Percentiles rank a stretch among this genome's conserved stretches.
phyloP scores from a whole-genome alignment of 2,329 filamentous ascomycete genomes.

The Parastagonospora avenae region DNA sequence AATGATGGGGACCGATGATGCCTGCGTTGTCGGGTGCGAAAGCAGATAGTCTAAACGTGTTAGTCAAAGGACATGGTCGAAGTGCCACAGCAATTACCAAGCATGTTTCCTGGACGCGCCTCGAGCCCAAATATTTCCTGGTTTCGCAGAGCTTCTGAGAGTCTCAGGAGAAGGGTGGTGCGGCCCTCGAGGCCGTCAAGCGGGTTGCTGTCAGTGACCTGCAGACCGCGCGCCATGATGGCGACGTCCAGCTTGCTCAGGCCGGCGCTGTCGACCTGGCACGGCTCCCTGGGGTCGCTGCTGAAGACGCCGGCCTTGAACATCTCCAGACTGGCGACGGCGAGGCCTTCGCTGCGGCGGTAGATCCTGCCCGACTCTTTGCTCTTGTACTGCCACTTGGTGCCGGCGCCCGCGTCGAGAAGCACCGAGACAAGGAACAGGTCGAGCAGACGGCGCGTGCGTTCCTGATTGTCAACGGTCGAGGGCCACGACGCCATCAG shows the following conservation, averaged over 20 bases:
- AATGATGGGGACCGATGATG: slow-evolving; percentile 85
- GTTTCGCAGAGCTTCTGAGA: slow-evolving; percentile 78
- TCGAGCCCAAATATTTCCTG: slow-evolving; percentile 82
- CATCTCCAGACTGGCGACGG: slow-evolving; percentile 81
- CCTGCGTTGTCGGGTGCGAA: slow-evolving; percentile 86
- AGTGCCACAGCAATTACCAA: slow-evolving; percentile 64
- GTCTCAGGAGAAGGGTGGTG: slow-evolving; percentile 74
- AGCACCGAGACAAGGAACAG: slow-evolving; percentile 81
- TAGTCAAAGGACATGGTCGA: slow-evolving; percentile 4
- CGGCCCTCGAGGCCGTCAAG: slow-evolving; percentile 86
- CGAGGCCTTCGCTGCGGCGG: slow-evolving; percentile 84
- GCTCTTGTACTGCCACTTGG: slow-evolving; percentile 90
- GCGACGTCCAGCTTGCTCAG: slow-evolving; percentile 76
- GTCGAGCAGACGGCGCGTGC: slow-evolving; percentile 75
- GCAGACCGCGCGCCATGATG: slow-evolving; percentile 78
- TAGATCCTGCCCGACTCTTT: slow-evolving; percentile 84
- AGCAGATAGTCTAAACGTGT: slow-evolving; percentile 78
- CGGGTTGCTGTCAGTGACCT: slow-evolving; percentile 79
- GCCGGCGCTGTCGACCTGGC: slow-evolving; percentile 85
- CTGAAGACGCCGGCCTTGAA: slow-evolving; percentile 93
- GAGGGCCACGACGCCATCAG: slow-evolving; percentile 72
- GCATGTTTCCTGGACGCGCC: slow-evolving; percentile 89
- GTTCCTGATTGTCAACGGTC: slow-evolving; percentile 72
- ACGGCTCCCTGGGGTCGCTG: slow-evolving; percentile 77
- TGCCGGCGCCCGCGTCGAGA: slow-evolving; percentile 87